Base-by-base conservation (phyloP, 306 rosid genomes). In the Rubus parviflorus region DNA sequence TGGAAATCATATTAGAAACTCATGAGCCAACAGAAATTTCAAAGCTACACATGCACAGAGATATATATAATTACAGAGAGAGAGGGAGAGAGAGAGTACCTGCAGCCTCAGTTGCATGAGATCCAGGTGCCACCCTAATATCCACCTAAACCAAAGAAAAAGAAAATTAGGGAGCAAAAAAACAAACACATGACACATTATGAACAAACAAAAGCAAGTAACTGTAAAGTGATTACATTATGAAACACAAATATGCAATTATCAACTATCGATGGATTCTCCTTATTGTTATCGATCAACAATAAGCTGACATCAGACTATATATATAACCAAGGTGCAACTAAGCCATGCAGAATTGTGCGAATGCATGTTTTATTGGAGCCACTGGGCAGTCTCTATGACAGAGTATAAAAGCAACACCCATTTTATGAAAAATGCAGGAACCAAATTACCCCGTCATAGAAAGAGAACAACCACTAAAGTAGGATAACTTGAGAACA, bases 61-160 rank as follows among this genome's bases (percentile, higher is more conserved):
- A 53, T 47, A 70, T 38, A 72, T 8, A 49, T 17, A 76, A 42
- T 71, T n/a, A 42, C n/a, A 71, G 35, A 30, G 35, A 30, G 35
- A 30, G 35, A 30, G 20, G 41, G 65, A 70, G 22, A 46, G 57
- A 46, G 68, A 75, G 70, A 62, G 74, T 80, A 96, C 99, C 96
- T 65, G 94, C 89, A 76, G 90, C 90, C 88, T 92, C 96, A 49
- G 97, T 91, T 22, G 98, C 87, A 86, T 96, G 98, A 65, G 99
- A 92, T 84, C 99, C 94, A 38, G 97, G 99, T 42, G 96, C 99
- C 67, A 96, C 89, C 83, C 88, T 87, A 81, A 96, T 96, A 79
- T 96, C 98, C 84, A 96, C 97, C 98, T 96, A 75, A 73, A 80
- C 77, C 62, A 75, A 8, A 38, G 20, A 7, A 61, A 40, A 69